Base-by-base conservation (phyloP, 129 eudicot genomes). In the Arctium lappa region DNA sequence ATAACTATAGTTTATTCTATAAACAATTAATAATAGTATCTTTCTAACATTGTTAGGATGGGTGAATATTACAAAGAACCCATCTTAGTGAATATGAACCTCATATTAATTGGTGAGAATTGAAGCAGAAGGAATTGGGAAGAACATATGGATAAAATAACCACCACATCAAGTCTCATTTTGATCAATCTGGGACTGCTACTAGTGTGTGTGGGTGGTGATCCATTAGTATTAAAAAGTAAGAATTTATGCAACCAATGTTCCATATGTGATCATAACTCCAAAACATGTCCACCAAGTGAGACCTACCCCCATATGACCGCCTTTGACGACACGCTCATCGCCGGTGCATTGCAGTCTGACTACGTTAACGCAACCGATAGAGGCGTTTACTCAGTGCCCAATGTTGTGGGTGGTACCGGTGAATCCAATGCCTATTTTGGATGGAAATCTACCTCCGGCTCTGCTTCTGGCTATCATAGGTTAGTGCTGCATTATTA, bases 221-320 rank as follows among this genome's bases (percentile, higher is more conserved):
- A 72, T 27, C 84, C 79, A 86, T 86, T 6, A 82, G 18, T 85
- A 80, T 83, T 92, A 75, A 79, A 85, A 32, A 92, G 94, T 81
- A 76, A 90, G 27, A 77, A 62, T 1, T 80, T 92, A 22, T 92
- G 97, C 81, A 74, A 72, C 72, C 88, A 90, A 81, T 92, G 97
- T 78, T 84, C 90, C 8, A 78, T 10, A 82, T 92, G 97, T 77
- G 89, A 85, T 76, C 65, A 83, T 34, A 60, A 31, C 32, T 73
- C 92, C 15, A 84, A 72, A 62, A 88, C 86, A 77, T 92, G 94
- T 66, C 97, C 97, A 74, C 88, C 94, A 32, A 92, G 94, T 63
- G 91, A 92, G 18, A 73, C 94, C 30, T 92, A 92, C 75, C 97
- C 97, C 0, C 97, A 92, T 38, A 92, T 92, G 97, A 92, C 92